Base-by-base conservation (phyloP, 805 yeast genomes). In the Lipomyces japonicus region DNA sequence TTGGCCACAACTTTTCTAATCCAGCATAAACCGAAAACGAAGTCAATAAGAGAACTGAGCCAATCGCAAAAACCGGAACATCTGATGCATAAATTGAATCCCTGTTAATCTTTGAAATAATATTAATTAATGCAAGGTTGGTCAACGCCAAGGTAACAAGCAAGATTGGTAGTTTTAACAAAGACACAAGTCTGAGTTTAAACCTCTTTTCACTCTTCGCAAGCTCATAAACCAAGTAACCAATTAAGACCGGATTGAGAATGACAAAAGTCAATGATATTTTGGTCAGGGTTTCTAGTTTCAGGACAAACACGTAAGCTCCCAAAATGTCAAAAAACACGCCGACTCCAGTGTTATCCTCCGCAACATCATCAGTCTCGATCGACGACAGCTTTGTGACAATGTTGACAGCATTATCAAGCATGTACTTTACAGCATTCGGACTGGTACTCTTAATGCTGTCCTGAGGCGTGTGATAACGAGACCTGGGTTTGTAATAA, bases 381-480 rank as follows among this genome's bases (percentile, higher is more conserved):
- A 30, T 22, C 19, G 50, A 44, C 4, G 55, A 21, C 19, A 53
- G 38, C 16, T 21, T 30, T 4, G 14, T 19, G 2, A 40, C 40
- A 4, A 53, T 37, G 18, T 32, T 21, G 2, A 34, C 7, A 5
- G 53, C 46, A 16, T 28, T 21, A 14, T 52, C 47, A 4, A 48
- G 34, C 52, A 54, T 40, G 35, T 46, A 54, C 19, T 32, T 19
- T 18, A 51, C 48, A 1, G 58, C 23, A 7, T 42, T 38, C 10
- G 44, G 42, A 25, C 39, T 36, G 16, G 58, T 51, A 24, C 46
- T 41, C n/a, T 41, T 40, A 22, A 86, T 81, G 42, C 77, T 77
- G 66, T 89, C 97, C 40, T 78, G 72, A 4, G 72, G 69, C 0
- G 96, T 89, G 63, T 89, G 97, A 61, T 89, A 89, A 37, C 86